A percentile compares a stretch with the other conserved stretches of the same genome.
Conservation (phyloP, 2,329 filamentous ascomycete genomes). For the Coniochaeta hoffmannii region DNA sequence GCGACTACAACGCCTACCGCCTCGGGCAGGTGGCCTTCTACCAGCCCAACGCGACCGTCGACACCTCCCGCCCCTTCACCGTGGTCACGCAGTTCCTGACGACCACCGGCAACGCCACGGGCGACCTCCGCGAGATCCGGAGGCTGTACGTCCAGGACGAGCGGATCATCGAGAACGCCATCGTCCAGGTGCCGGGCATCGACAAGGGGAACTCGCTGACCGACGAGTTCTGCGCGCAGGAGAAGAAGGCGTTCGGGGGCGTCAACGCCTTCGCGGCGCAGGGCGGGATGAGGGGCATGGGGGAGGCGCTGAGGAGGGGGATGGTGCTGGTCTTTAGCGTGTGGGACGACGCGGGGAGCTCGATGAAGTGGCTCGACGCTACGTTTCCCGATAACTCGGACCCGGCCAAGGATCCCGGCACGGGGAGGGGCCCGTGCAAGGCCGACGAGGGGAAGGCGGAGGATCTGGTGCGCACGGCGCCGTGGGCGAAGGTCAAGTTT, state of each 20-base stretch:
- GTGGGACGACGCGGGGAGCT: constrained; percentile 38
- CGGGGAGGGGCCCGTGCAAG: constrained; percentile 41
- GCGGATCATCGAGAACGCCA: constrained; percentile 39
- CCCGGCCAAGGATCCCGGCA: constrained; percentile 26
- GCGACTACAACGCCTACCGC: constrained; percentile 55
- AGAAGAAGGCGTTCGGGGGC: constrained; percentile 46
- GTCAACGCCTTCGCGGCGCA: constrained; percentile 38
- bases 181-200: constrained; percentile 17
- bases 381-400: constrained; percentile 34
- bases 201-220: constrained; percentile 33
- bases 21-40: constrained; percentile 50
- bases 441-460: constrained; percentile 37
- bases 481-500: constrained; percentile 37
- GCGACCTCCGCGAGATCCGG: constrained; percentile 43
- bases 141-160: constrained; percentile 52
- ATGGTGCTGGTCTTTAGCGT: constrained; percentile 41
- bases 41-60: constrained; percentile 42
- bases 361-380: constrained; percentile 45
- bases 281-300: constrained; percentile 40
- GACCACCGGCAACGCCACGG: constrained; percentile 29
- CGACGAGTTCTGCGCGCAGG: constrained; percentile 44
- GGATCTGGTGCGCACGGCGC: constrained; percentile 30
- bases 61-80: constrained; percentile 45
- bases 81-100: constrained; percentile 50
- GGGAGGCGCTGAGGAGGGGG: constrained; percentile 32